Base-by-base conservation (phyloP, 805 yeast genomes). In the Suhomyces sp. region DNA sequence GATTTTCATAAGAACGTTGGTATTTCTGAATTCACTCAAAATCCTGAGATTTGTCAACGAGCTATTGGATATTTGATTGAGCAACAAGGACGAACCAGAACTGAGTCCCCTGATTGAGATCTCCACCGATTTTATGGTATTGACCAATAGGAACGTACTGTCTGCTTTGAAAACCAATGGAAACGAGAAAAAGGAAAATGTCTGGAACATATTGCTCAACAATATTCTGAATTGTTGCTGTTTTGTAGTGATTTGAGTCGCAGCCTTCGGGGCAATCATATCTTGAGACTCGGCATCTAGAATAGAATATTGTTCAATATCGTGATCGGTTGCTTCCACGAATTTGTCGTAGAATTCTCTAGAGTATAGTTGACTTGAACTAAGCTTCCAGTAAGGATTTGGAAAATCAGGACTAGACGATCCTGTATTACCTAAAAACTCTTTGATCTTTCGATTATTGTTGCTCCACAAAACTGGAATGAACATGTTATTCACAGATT, bases 401-500 rank as follows among this genome's bases (percentile, higher is more conserved):
- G 22, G 42, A 13, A 44, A 23, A 6, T 10, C 4, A 19, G 27
- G 15, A 9, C 10, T 5, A 8, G 13, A 17, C 12, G 10, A 7
- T 12, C 8, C 35, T 5, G 35, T 8, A 13, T 6, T 10, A 5
- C 15, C 23, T 26, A 73, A 51, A 47, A 64, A 70, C 2, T 57
- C 48, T 4, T 49, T 38, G 40, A 75, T 59, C 6, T 63, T 60
- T 47, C 73, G 60, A 44, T 66, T 70, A 61, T 86, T 86, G 4
- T 72, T 60, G 2, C 75, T 62, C 83, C 89, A 86, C 35, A 86
- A 64, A 1, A 88, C 74, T 0, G 98, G 99, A 44, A 93, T 71
- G 64, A 93, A 90, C 54, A 87, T 78, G 64, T 93, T 93, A 63
- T 87, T 88, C 45, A 93, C 74, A 0, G 96, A 87, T 55, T 90